Evolutionary conservation across 225 moss, liverwort and hornwort species (phyloP).

Genomic region (Climacium dendroides): DNA sequence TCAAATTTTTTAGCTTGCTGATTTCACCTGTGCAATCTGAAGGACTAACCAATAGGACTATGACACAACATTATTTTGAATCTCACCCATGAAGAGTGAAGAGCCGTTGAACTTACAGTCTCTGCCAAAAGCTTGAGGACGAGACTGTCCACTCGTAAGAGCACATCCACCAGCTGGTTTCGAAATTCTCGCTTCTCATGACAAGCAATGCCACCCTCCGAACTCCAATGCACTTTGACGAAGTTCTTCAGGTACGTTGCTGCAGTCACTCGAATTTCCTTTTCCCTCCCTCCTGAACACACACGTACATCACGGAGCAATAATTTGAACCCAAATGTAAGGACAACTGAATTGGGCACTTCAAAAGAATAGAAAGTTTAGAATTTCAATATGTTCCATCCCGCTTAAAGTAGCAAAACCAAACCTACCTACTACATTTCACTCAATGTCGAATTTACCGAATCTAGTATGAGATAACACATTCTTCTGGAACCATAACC

Average conservation of each 20-base stretch:
- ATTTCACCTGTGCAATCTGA: neutral
- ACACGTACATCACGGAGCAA: neutral
- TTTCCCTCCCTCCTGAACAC: constrained; percentile 39
- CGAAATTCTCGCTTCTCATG: constrained; percentile 75
- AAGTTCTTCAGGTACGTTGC: constrained; percentile 78
- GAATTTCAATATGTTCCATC: neutral
- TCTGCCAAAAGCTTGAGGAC: constrained; percentile 79
- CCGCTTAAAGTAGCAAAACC: neutral
- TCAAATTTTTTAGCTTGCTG: neutral
- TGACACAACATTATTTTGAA: neutral
- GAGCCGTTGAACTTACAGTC: constrained; percentile 23
- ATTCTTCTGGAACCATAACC: neutral
- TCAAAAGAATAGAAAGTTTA: neutral
- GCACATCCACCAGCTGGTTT: constrained; percentile 62
- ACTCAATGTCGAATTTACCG: neutral
- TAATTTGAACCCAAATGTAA: neutral
- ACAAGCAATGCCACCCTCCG: constrained; percentile 24
- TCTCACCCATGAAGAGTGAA: neutral
- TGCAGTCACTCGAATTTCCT: constrained; percentile 68
- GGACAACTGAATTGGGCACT: neutral
- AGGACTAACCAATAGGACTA: neutral
- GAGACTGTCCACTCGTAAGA: constrained; percentile 61
- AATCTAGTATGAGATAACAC: neutral
- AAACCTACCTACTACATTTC: neutral
- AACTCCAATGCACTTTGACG: constrained; percentile 56